Percentiles rank a stretch among this genome's conserved stretches.
These are phyloP conservation scores for Coemansia brasiliensis DNA, from an alignment of 192 early-diverging fungal genomes.

Conservation along the genomic window DNA sequence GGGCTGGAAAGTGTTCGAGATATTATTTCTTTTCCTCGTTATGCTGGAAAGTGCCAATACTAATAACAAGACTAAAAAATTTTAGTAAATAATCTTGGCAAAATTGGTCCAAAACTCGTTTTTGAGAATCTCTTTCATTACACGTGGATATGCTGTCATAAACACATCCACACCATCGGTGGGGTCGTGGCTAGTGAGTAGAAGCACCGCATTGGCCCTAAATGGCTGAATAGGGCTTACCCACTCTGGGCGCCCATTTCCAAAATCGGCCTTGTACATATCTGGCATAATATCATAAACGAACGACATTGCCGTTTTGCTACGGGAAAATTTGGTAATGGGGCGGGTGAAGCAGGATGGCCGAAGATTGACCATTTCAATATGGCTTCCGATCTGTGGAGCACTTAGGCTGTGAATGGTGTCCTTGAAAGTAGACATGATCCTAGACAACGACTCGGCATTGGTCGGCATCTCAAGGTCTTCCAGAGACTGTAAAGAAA, in stretches of 20 bases:
- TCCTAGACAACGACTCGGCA: conserved; percentile 23
- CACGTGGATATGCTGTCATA: conserved; percentile 30
- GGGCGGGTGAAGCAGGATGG: conserved; percentile 47
- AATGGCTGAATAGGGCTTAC: conserved; percentile 49
- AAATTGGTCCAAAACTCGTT: conserved; percentile 44
- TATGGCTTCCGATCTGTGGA: conserved; percentile 23
- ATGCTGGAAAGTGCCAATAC: conserved; percentile 58
- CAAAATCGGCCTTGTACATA: conserved; percentile 48
- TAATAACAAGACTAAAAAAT: conserved; percentile 30
- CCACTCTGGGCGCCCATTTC: conserved; percentile 38
- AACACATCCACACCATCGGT: conserved; percentile 48
- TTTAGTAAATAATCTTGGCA: conserved; percentile 36
- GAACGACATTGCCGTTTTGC: conserved; percentile 35
- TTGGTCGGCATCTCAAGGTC: conserved; percentile 27
- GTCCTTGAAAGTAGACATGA: conserved; percentile 14
- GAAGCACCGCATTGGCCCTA: conserved; percentile 34
- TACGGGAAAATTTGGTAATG: conserved; percentile 16
- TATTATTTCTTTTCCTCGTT: conserved; percentile 62
- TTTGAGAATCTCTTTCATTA: conserved; percentile 43
- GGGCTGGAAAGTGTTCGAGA: conserved; percentile 81
- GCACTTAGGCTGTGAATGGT: conserved; percentile 11
- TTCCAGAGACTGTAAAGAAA: conserved; percentile 2
- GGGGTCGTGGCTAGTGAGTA: conserved; percentile 26
- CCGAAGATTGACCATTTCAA: conserved; percentile 27
- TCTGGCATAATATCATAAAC: conserved; percentile 45